A percentile compares a stretch with the other conserved stretches of the same genome.
phyloP scores from a whole-genome alignment of 2,329 filamentous ascomycete species.

The Boeremia lycopersici region DNA sequence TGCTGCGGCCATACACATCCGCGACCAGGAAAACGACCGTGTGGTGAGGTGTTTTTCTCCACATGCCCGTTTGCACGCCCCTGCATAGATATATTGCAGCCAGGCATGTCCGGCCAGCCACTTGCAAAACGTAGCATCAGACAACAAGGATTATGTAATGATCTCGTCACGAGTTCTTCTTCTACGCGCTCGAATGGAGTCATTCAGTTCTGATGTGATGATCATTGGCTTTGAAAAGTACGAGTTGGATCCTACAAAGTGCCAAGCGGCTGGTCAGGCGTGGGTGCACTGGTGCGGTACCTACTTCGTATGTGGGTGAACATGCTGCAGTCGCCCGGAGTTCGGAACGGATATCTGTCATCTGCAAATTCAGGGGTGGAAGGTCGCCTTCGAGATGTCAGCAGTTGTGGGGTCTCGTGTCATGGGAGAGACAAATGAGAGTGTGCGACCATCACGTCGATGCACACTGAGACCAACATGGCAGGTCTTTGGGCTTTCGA shows the following conservation, averaged over 20 bases:
- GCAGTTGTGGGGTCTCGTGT: slow-evolving; percentile 5
- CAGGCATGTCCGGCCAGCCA: no score
- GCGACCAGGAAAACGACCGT: slow-evolving; percentile 1
- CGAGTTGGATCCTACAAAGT: no score
- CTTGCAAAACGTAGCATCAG: no score
- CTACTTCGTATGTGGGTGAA: background rate
- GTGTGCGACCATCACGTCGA: slow-evolving; percentile 2
- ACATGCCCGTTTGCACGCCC: slow-evolving; percentile 6
- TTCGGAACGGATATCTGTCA: slow-evolving; percentile 19
- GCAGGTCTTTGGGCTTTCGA: slow-evolving; percentile 11
- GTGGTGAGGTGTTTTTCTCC: background rate
- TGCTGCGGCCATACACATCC: slow-evolving; percentile 10
- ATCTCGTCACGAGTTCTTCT: no score
- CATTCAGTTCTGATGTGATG: no score
- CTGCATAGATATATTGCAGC: background rate
- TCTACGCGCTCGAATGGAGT: no score
- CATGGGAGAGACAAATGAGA: background rate
- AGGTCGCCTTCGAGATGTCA: slow-evolving; percentile 1
- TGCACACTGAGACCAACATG: slow-evolving; percentile 11
- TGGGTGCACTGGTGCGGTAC: no score
- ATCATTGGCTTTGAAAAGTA: no score
- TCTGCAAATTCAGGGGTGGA: slow-evolving; percentile 1
- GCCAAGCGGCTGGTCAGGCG: no score
- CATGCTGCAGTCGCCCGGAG: slow-evolving; percentile 6
- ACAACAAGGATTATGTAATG: no score